Evolutionary conservation across 169 alveolate genomes (phyloP).

Genomic region (Fabrea salina): DNA sequence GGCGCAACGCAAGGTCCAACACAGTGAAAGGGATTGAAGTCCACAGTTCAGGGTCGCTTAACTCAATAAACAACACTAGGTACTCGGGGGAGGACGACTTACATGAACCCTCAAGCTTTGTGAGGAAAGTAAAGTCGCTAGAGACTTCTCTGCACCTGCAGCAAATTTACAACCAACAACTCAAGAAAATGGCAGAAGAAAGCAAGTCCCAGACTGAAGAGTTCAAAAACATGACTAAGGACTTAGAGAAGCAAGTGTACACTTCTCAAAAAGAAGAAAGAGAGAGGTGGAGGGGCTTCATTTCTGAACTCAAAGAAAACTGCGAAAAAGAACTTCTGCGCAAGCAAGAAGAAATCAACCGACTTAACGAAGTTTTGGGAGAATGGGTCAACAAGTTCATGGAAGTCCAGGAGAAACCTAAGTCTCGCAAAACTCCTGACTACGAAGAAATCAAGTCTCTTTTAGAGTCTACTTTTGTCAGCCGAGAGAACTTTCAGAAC

Average conservation of each 20-base stretch:
- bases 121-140: not conserved
- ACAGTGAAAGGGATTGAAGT: too few relatives aligned
- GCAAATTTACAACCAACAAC: not conserved
- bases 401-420: constrained; percentile 30
- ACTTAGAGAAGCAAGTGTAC: not conserved
- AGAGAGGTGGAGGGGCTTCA: not conserved
- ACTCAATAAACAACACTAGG: too few relatives aligned
- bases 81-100: too few relatives aligned
- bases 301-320: not conserved
- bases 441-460: too few relatives aligned
- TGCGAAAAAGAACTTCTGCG: constrained; percentile 14
- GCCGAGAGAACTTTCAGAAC: too few relatives aligned
- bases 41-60: too few relatives aligned
- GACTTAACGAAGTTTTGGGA: not conserved
- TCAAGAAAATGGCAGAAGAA: not conserved
- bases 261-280: not conserved
- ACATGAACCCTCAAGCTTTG: too few relatives aligned
- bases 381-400: not conserved
- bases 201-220: not conserved
- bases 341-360: not conserved
- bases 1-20: too few relatives aligned
- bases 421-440: too few relatives aligned
- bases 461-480: too few relatives aligned
- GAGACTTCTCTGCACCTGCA: not conserved
- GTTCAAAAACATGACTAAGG: not conserved